phyloP scores from a whole-genome alignment of 1,139 yeast species.

The Diutina mesorugosa region DNA sequence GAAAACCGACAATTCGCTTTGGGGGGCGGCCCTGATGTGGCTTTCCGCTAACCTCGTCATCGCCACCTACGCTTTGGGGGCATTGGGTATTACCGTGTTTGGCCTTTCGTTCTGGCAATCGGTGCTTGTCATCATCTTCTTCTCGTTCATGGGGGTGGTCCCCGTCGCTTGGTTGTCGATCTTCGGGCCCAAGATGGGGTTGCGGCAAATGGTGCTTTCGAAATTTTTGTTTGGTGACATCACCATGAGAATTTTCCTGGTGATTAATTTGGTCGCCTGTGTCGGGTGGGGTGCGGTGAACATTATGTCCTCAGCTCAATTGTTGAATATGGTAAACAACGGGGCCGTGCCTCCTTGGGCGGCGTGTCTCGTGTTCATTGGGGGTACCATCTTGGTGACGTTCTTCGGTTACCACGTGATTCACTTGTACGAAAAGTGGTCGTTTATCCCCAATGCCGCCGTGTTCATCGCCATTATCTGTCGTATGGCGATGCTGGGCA shows the following conservation, averaged over 20 bases:
- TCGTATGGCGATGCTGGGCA: constrained; percentile 42
- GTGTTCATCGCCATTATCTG: constrained; percentile 70
- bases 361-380: constrained; percentile 63
- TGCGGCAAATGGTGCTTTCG: constrained; percentile 79
- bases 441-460: constrained; percentile 75
- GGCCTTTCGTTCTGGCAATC: constrained; percentile 54
- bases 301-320: constrained; percentile 80
- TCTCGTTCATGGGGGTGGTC: constrained; percentile 55
- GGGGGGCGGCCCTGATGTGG: constrained; percentile 85
- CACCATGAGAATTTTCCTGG: constrained; percentile 65
- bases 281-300: constrained; percentile 95
- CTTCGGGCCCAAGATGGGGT: constrained; percentile 77
- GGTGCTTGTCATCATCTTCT: constrained; percentile 52
- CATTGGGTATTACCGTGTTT: constrained; percentile 53
- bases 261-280: constrained; percentile 74
- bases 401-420: constrained; percentile 78
- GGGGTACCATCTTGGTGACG: constrained; percentile 63
- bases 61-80: constrained; percentile 75
- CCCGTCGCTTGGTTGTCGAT: constrained; percentile 77
- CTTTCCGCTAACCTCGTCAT: constrained; percentile 82
- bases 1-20: constrained; percentile 44
- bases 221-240: constrained; percentile 67
- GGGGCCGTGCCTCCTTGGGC: constrained; percentile 80
- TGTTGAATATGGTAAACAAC: constrained; percentile 64
- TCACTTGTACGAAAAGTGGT: constrained; percentile 71